A percentile compares a stretch with the other conserved stretches of the same genome.
phyloP scores from a whole-genome alignment of 2,329 filamentous ascomycete species.

The Claviceps fusiformis region DNA sequence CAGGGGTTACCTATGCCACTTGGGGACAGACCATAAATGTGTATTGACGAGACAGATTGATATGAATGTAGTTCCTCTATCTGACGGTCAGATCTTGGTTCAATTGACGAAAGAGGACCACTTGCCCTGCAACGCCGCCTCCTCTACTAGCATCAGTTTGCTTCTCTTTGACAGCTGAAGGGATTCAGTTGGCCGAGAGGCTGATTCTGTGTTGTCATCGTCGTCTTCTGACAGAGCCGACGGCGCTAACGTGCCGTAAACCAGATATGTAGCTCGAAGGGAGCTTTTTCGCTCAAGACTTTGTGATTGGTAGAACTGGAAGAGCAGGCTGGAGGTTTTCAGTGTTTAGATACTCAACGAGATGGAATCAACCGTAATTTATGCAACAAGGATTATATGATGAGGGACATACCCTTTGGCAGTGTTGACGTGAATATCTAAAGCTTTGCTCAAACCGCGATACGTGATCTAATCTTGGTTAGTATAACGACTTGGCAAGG shows the following conservation, averaged over 20 bases:
- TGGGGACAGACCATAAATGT: conserved; percentile 62
- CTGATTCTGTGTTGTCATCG: conserved; percentile 55
- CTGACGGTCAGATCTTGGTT: conserved; percentile 5
- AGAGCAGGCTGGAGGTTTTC: conserved; percentile 56
- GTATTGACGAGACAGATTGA: conserved; percentile 61
- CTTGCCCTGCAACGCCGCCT: conserved; percentile 59
- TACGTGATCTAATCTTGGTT: conserved; percentile 58
- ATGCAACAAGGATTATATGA: not conserved
- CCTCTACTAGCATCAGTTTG: conserved; percentile 53
- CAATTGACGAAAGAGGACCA: not conserved
- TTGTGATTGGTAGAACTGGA: conserved; percentile 73
- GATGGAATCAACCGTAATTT: not conserved
- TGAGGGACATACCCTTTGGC: conserved; percentile 63
- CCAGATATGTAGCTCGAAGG: conserved; percentile 83
- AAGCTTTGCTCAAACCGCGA: conserved; percentile 64
- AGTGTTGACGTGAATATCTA: conserved; percentile 72
- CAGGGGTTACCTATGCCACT: not conserved
- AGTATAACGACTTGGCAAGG: not conserved
- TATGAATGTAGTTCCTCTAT: conserved; percentile 55
- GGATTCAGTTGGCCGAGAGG: not conserved
- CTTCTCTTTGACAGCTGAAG: not conserved
- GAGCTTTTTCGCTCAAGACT: conserved; percentile 65
- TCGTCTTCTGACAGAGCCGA: conserved; percentile 22
- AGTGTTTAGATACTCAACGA: not conserved
- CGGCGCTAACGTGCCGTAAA: conserved; percentile 47